These are phyloP conservation scores for Ramalina intermedia DNA, from an alignment of 495 filamentous ascomycete species.

Conservation along the genomic window DNA sequence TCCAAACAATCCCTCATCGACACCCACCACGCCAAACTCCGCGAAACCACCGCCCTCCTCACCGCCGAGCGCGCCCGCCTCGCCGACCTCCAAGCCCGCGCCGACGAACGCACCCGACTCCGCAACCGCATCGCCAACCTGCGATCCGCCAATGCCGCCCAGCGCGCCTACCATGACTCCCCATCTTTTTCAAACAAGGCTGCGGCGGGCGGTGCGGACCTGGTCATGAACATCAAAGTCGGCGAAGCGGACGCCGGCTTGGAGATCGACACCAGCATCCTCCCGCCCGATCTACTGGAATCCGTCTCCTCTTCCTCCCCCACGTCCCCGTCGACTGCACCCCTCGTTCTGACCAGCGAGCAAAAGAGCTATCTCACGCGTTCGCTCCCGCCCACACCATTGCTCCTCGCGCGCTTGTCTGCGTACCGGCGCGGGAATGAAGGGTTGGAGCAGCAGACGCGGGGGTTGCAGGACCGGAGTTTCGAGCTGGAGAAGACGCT, in stretches of 20 bases:
- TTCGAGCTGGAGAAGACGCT: constrained; percentile 57
- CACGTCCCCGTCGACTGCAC: constrained; percentile 4
- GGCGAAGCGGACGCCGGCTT: constrained; percentile 41
- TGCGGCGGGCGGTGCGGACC: constrained; percentile 16
- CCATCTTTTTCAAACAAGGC: background rate
- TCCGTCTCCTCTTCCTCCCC: constrained; percentile 10
- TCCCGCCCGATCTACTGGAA: constrained; percentile 15
- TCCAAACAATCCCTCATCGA: constrained; percentile 74
- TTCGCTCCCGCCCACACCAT: constrained; percentile 15
- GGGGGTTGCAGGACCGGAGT: constrained; percentile 40
- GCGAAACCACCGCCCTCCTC: constrained; percentile 62
- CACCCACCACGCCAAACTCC: constrained; percentile 57
- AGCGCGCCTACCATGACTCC: constrained; percentile 22
- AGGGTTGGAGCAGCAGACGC: constrained; percentile 27
- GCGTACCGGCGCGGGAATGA: constrained; percentile 36
- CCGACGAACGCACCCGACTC: constrained; percentile 42
- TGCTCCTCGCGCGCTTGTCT: constrained; percentile 23
- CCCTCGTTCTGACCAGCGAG: background rate
- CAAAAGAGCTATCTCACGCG: constrained; percentile 14
- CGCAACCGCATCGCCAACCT: constrained; percentile 49
- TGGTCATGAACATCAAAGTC: constrained; percentile 20
- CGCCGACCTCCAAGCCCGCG: constrained; percentile 46
- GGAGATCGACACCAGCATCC: constrained; percentile 26
- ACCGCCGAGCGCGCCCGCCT: constrained; percentile 58
- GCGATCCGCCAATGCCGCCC: constrained; percentile 35